Conservation (phyloP, 2,329 filamentous ascomycete genomes). For the Gnomoniopsis smithogilvyi region DNA sequence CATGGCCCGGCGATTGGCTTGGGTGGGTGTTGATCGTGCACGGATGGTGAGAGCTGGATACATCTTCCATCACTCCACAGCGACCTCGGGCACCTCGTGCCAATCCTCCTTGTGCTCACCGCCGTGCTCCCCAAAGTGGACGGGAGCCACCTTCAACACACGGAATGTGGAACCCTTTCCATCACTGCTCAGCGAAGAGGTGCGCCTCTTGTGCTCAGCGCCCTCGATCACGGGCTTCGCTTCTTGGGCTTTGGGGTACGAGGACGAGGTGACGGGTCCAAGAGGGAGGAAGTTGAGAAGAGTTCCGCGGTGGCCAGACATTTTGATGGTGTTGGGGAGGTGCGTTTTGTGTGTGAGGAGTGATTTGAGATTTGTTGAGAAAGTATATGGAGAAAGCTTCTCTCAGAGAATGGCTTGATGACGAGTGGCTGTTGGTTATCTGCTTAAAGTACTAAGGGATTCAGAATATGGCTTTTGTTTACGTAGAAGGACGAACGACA, state of each 20-base stretch:
- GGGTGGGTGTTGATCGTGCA: not conserved
- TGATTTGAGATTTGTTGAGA: not conserved
- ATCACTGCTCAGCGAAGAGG: slow-evolving; percentile 50
- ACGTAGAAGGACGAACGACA: not conserved
- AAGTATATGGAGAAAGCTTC: not conserved
- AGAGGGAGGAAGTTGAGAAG: slow-evolving; percentile 49
- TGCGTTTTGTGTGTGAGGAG: not conserved
- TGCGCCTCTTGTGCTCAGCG: slow-evolving; percentile 41
- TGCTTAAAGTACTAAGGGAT: not conserved
- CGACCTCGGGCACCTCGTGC: slow-evolving; percentile 39
- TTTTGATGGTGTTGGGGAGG: not conserved
- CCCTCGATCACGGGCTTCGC: slow-evolving; percentile 19
- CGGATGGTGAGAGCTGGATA: not conserved
- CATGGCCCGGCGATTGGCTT: not conserved
- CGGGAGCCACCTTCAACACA: slow-evolving; percentile 62
- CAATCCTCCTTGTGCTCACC: slow-evolving; percentile 57
- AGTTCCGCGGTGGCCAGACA: slow-evolving; percentile 11
- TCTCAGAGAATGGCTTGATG: not conserved
- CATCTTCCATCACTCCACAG: slow-evolving; percentile 30
- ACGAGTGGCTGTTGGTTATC: not conserved
- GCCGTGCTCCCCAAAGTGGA: slow-evolving; percentile 60
- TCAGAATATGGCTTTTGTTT: not conserved
- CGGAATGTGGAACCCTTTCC: slow-evolving; percentile 37
- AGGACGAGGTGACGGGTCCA: slow-evolving; percentile 55
- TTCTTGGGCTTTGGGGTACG: slow-evolving; percentile 46